Percentiles rank a stretch among this genome's conserved stretches.
phyloP scores from a whole-genome alignment of 106 monocot genomes.

The Cymbidium sinense region DNA sequence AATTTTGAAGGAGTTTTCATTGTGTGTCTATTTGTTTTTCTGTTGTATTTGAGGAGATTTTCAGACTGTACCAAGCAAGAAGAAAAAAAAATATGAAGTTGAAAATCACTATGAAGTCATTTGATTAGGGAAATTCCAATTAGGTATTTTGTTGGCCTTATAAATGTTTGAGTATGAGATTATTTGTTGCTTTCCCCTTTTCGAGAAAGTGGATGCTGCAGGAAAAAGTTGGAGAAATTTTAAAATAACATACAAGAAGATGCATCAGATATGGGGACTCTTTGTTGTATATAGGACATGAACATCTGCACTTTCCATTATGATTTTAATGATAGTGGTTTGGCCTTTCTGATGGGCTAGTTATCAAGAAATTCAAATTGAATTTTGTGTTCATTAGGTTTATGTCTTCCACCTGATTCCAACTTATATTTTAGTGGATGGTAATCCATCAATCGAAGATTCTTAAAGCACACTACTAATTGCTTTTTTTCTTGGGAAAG shows the following conservation, averaged over 20 bases:
- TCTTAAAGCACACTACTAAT: background rate
- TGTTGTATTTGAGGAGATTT: background rate
- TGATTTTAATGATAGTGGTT: background rate
- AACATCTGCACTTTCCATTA: background rate
- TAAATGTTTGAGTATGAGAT: background rate
- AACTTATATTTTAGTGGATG: background rate
- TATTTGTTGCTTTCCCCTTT: background rate
- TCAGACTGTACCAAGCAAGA: background rate
- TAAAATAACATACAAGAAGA: no score
- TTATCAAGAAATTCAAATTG: background rate
- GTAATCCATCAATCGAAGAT: background rate
- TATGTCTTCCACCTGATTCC: background rate
- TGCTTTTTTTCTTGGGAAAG: background rate
- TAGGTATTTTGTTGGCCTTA: background rate
- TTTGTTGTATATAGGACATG: background rate
- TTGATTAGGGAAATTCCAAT: background rate
- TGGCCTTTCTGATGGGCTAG: background rate
- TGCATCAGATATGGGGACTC: background rate
- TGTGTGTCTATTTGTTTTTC: background rate
- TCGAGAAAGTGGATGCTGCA: background rate
- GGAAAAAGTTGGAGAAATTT: background rate
- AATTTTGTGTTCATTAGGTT: background rate
- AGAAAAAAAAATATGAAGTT: background rate
- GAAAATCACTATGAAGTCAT: background rate
- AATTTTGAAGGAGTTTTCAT: background rate